Base-by-base conservation (phyloP, 768 basidiomycete genomes). In the Tylopilus balloui region DNA sequence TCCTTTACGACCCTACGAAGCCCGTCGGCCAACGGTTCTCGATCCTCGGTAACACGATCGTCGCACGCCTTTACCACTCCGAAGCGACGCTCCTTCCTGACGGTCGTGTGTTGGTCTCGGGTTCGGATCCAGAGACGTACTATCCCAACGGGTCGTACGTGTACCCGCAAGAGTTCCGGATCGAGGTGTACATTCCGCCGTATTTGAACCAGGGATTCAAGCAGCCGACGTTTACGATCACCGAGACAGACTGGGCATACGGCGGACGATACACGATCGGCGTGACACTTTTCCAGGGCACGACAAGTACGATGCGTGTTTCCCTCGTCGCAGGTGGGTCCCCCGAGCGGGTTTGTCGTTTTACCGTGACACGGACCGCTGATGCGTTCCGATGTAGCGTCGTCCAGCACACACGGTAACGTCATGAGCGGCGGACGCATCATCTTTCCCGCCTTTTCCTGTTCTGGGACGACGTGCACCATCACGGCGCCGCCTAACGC, bases 101-200 rank as follows among this genome's bases (percentile, higher is more conserved):
- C 53, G 88, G 82, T 5, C 80, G 85, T 5, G 77, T 90, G 25
- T 69, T 90, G 39, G 73, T 91, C 32, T 86, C 88, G 7, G 88
- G 88, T 1, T 88, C 85, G 10, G 88, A 86, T 55, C 86, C 84
- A 8, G 69, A 85, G 61, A 81, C 81, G 15, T 34, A 60, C 34
- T 65, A 70, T 37, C 60, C 72, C n/a, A 64, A 71, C 23, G 64
- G 64, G n/a, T 48, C 69, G 11, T 44, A 53, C 45, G 73, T 71
- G 29, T 86, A 80, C 58, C 81, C 83, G 0, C 83, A 92, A 54
- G 89, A 95, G 62, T 84, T 89, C 68, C 78, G 91, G 12, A 78
- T 77, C 54, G 76, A 86, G 63, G 82, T 85, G 23, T 96, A 95
- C 69, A 78, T 88, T 57, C 95, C 95, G 6, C 89, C 88, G 15